Percentiles rank a stretch among this genome's conserved stretches.
Evolutionary conservation across 495 filamentous ascomycete species (phyloP).

Genomic region (Lentithecium fluviatile): DNA sequence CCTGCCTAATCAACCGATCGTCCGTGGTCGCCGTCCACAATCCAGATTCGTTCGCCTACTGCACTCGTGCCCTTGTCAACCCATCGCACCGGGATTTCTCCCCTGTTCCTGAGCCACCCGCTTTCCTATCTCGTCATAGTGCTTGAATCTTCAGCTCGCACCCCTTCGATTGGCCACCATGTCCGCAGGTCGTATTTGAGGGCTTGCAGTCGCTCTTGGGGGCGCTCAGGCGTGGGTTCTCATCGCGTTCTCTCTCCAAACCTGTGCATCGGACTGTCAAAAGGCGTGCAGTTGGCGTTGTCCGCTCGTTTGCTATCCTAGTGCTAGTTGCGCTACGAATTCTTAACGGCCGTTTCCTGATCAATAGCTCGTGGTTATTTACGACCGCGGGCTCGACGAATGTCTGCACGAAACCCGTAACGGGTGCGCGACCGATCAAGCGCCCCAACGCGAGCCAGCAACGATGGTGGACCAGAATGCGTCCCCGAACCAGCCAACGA

Average conservation of each 20-base stretch:
- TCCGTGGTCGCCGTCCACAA: background rate
- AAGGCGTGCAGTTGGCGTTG: background rate
- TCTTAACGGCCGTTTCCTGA: background rate
- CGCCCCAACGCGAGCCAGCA: background rate
- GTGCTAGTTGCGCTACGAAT: no score
- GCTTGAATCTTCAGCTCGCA: slow-evolving; percentile 2
- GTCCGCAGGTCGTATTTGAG: background rate
- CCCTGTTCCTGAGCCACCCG: background rate
- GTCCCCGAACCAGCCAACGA: background rate
- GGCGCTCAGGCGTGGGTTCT: background rate
- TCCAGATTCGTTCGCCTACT: slow-evolving; percentile 1
- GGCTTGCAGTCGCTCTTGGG: background rate
- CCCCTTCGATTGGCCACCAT: background rate
- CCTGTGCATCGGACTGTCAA: background rate
- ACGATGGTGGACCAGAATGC: background rate
- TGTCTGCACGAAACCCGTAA: background rate
- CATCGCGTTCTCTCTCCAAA: background rate
- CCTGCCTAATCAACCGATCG: slow-evolving; percentile 14
- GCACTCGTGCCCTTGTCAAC: background rate
- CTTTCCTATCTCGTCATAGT: background rate
- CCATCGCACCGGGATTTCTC: background rate
- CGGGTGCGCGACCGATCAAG: background rate
- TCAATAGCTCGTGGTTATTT: background rate
- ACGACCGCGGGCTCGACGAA: background rate
- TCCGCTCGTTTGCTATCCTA: background rate